Evolutionary conservation across 2,329 filamentous ascomycete genomes (phyloP), one percentile per base, ranked within the genome.

Genomic region (Aurifilum marmelostoma): DNA sequence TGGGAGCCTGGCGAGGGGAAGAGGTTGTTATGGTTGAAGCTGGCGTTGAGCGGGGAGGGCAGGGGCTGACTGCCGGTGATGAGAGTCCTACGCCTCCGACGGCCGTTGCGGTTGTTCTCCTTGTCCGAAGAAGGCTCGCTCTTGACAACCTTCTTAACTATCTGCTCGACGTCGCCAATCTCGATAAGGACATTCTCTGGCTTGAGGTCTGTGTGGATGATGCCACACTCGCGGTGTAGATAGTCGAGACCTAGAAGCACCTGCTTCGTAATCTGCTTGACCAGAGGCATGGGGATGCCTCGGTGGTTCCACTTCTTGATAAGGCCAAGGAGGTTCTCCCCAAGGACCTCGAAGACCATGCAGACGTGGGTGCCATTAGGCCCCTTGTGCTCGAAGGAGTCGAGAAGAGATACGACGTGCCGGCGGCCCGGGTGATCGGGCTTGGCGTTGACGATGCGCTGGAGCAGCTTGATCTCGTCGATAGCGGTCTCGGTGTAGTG

Each of bases 301-400:
- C 96, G 89, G 80, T 98, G 96, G 79, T 98, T 97, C 94, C 95
- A 98, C 75, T 93, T 90, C 88, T 98, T 98, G 85, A 99, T 97
- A 77, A 99, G 82, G 34, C 96, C 95, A 66, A 98, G 83, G 72
- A 98, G 82, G 77, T 98, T 98, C 85, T 98, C 94, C 66, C 96
- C 96, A 68, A 99, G 82, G 3, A 99, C 96, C 80, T 99, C 96
- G 76, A 99, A 99, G 9, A 99, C 96, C 95, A 99, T 98, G 84
- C 96, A 99, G 69, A 98, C 94, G 77, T 99, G 96, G 65, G 93
- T 92, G 62, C 96, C 96, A 77, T 99, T 97, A 58, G 95, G 95
- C 12, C 96, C 96, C 80, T 97, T 97, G 83, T 98, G 96, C 79
- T 97, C 95, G 79, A 99, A 99, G 0, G 93, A 97, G 80, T 98